Conservation (phyloP, 139 green algal species). For the Chlorella sp. region DNA sequence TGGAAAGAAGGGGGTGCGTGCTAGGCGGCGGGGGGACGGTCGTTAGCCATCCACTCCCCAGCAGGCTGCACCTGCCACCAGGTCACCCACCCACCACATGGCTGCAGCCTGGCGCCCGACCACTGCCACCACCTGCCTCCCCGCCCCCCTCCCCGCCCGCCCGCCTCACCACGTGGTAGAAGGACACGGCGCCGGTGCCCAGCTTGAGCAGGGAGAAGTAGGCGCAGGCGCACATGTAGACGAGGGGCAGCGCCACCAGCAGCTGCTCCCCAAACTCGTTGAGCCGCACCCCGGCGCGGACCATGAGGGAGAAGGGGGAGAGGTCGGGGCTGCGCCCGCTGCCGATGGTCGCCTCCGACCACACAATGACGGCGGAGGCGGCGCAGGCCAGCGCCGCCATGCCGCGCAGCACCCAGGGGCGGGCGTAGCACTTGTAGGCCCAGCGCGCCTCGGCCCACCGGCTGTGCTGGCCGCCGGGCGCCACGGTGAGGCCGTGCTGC, state of each 20-base stretch:
- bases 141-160: background rate
- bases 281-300: background rate
- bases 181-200: conserved; percentile 62
- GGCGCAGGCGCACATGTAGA: conserved; percentile 89
- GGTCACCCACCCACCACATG: no score
- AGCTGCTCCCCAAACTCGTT: conserved; percentile 47
- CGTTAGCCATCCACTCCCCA: no score
- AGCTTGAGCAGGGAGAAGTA: conserved; percentile 94
- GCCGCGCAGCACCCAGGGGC: conserved; percentile 54
- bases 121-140: no score
- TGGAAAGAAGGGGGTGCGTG: no score
- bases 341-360: conserved; percentile 89
- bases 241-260: conserved; percentile 67
- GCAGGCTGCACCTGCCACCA: no score
- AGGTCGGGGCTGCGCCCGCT: conserved; percentile 74
- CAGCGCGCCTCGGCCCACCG: conserved; percentile 9
- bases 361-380: conserved; percentile 75
- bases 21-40: background rate
- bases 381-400: conserved; percentile 52
- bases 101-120: no score
- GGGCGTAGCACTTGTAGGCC: conserved; percentile 50
- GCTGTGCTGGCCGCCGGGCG: background rate
- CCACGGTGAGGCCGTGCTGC: conserved; percentile 31
- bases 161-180: conserved; percentile 72
- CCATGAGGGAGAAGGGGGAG: conserved; percentile 67